Conservation (phyloP, 306 rosid species). For the Medicago truncatula region DNA sequence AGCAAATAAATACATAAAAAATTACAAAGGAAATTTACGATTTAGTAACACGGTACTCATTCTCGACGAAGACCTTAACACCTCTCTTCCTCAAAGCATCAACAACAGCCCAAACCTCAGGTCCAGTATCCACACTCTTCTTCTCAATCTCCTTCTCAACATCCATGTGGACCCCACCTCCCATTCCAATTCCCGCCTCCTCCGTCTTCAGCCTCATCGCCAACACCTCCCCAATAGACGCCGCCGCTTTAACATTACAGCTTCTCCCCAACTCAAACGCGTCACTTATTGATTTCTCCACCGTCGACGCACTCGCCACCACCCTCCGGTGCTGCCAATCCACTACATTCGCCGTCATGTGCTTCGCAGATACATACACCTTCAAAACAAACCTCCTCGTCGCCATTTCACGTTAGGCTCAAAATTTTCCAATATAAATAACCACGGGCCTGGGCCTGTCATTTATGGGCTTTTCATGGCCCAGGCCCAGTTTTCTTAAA, state of each 20-base stretch:
- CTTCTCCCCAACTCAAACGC: slow-evolving; percentile 49
- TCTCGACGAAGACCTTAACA: slow-evolving; percentile 25
- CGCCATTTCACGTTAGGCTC: slow-evolving; percentile 20
- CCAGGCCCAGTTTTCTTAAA: background rate
- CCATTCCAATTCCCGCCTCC: slow-evolving; percentile 44
- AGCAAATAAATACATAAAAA: background rate
- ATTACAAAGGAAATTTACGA: background rate
- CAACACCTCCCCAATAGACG: slow-evolving; percentile 48
- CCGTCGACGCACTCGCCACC: slow-evolving; percentile 53
- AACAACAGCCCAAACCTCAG: slow-evolving; percentile 45
- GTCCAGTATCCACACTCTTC: slow-evolving; percentile 37
- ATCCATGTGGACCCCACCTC: slow-evolving; percentile 52
- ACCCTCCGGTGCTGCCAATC: slow-evolving; percentile 38
- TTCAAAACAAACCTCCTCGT: slow-evolving; percentile 43
- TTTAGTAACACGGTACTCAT: slow-evolving; percentile 26
- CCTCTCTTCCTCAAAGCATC: slow-evolving; percentile 53
- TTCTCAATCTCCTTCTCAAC: slow-evolving; percentile 59
- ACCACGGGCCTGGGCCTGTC: slow-evolving; percentile 33
- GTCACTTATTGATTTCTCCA: slow-evolving; percentile 48
- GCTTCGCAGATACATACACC: slow-evolving; percentile 50
- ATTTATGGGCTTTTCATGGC: background rate
- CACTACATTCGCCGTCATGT: slow-evolving; percentile 58
- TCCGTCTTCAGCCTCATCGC: slow-evolving; percentile 59
- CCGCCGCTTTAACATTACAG: slow-evolving; percentile 44
- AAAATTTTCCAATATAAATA: background rate